Conservation (phyloP, 2,329 filamentous ascomycete species). For the Exophiala viscosa region DNA sequence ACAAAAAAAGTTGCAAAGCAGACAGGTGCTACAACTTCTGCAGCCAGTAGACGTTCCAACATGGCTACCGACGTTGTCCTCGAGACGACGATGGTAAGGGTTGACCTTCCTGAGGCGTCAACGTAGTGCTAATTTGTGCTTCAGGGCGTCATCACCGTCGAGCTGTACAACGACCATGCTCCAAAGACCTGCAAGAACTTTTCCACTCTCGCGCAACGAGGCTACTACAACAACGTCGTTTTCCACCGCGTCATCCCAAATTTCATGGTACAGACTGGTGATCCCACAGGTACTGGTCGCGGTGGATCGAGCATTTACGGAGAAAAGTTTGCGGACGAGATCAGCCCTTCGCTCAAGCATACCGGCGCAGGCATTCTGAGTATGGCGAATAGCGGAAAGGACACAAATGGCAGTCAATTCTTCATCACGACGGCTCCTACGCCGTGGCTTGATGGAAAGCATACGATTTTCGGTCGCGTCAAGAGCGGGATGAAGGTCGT, state of each 20-base stretch:
- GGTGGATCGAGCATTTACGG: conserved; percentile 89
- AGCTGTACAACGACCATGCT: conserved; percentile 86
- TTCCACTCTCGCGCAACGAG: conserved; percentile 68
- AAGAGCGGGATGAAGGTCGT: conserved; percentile 79
- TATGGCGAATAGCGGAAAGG: conserved; percentile 92
- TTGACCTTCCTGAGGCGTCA: not conserved
- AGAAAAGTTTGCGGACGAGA: conserved; percentile 92
- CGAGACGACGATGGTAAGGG: conserved; percentile 78
- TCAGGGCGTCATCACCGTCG: conserved; percentile 77
- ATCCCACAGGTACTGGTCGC: conserved; percentile 88
- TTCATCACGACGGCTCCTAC: conserved; percentile 93
- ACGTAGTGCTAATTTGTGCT: conserved; percentile 2
- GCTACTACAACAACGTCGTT: conserved; percentile 81
- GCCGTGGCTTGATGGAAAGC: conserved; percentile 94
- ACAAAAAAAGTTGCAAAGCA: too few relatives aligned
- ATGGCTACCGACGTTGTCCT: conserved; percentile 78
- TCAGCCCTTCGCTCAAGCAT: conserved; percentile 73
- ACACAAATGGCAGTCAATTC: conserved; percentile 94
- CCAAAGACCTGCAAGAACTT: conserved; percentile 90
- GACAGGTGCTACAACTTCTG: too few relatives aligned
- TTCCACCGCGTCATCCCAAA: conserved; percentile 94
- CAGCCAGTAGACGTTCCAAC: not conserved
- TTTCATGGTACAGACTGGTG: conserved; percentile 96
- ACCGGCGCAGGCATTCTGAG: conserved; percentile 88
- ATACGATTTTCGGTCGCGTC: conserved; percentile 93